Evolutionary conservation across 2,329 filamentous ascomycete genomes (phyloP).

Genomic region (Ustilaginoidea virens): DNA sequence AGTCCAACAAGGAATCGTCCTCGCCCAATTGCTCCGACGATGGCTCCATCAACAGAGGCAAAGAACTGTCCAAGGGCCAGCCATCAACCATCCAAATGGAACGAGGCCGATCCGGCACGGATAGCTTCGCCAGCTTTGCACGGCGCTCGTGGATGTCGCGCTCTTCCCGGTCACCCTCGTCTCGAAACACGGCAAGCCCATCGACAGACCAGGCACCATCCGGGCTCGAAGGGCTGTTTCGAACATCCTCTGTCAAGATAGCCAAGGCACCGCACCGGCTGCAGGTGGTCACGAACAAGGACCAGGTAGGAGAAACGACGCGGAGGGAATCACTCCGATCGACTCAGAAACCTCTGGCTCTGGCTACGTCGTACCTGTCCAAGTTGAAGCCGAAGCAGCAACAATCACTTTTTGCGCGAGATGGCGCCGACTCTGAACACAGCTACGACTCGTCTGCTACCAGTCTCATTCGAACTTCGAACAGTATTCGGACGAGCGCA

Average conservation of each 20-base stretch:
- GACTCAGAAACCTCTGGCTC: constrained; percentile 22
- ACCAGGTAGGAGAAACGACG: constrained; percentile 9
- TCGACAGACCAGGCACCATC: constrained; percentile 10
- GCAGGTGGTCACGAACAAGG: constrained; percentile 12
- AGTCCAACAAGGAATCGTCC: constrained; percentile 20
- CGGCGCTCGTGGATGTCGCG: constrained; percentile 6
- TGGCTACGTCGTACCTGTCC: constrained; percentile 32
- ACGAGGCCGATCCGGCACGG: constrained; percentile 23
- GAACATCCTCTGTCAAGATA: constrained; percentile 1
- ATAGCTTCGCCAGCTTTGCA: constrained; percentile 26
- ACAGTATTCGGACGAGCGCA: constrained; percentile 19
- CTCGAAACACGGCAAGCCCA: constrained; percentile 17
- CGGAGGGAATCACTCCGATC: constrained; percentile 20
- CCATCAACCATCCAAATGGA: constrained; percentile 15
- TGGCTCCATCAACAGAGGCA: background rate
- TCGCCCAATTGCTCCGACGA: constrained; percentile 7
- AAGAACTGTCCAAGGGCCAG: no score
- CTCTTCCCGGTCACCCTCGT: constrained; percentile 19
- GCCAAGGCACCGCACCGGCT: constrained; percentile 11
- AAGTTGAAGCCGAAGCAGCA: constrained; percentile 33
- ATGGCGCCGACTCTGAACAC: constrained; percentile 22
- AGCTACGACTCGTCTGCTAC: constrained; percentile 32
- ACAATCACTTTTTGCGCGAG: constrained; percentile 22
- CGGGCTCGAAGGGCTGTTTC: constrained; percentile 4
- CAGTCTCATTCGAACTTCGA: constrained; percentile 26